These are phyloP conservation scores for Avena atlantica DNA, from an alignment of 176 grass and related monocot genomes.

Conservation along the genomic window DNA sequence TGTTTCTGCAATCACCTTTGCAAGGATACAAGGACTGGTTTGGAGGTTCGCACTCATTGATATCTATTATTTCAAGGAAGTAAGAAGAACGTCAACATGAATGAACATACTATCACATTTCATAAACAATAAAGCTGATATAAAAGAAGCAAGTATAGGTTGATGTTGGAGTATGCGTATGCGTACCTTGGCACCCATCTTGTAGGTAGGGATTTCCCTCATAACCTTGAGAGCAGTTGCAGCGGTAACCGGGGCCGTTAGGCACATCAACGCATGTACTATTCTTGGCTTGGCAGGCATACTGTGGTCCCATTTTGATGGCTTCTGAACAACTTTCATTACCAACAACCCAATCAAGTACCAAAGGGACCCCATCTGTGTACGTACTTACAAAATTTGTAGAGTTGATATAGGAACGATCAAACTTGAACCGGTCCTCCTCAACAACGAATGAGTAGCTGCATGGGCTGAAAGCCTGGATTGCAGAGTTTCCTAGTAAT, in stretches of 20 bases:
- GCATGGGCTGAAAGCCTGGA: background rate
- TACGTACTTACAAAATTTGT: background rate
- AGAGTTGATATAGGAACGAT: background rate
- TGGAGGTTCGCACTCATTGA: conserved; percentile 12
- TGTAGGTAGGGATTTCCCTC: conserved; percentile 7
- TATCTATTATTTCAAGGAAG: background rate
- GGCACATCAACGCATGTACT: background rate
- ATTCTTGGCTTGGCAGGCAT: background rate
- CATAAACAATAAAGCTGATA: background rate
- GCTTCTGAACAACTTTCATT: background rate
- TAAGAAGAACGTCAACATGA: background rate
- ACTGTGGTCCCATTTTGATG: conserved; percentile 2
- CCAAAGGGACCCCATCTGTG: background rate
- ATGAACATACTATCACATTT: background rate
- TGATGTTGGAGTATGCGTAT: background rate
- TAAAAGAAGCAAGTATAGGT: background rate
- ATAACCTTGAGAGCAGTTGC: conserved; percentile 21
- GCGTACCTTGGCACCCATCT: background rate
- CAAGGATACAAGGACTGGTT: background rate
- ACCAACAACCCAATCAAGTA: conserved; percentile 24
- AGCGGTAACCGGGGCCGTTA: conserved; percentile 14
- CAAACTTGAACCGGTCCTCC: background rate
- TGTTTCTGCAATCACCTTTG: conserved; percentile 5
- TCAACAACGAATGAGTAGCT: conserved; percentile 9
- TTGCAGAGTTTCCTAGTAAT: background rate